These are phyloP conservation scores for Bipolaris bicolor DNA, from an alignment of 2,329 filamentous ascomycete genomes.

Conservation along the genomic window DNA sequence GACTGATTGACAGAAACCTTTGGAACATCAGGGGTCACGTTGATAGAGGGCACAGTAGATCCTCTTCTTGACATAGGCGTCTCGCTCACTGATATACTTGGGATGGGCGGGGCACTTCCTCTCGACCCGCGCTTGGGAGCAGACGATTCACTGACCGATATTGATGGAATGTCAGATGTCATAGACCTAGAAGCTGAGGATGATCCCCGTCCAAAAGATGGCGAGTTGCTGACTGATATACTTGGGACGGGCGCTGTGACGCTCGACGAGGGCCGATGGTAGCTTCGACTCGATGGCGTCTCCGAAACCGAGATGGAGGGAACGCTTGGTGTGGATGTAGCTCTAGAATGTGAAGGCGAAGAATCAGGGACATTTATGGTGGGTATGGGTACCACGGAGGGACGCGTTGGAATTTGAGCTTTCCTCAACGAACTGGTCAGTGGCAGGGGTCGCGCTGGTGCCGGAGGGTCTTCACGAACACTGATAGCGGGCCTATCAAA, in stretches of 20 bases:
- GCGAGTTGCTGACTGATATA: constrained; percentile 32
- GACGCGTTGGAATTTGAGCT: constrained; percentile 35
- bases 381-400: constrained; percentile 35
- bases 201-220: constrained; percentile 14
- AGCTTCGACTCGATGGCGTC: constrained; percentile 31
- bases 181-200: constrained; percentile 21
- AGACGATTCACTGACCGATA: constrained; percentile 28
- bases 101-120: constrained; percentile 18
- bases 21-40: constrained; percentile 34
- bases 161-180: constrained; percentile 37
- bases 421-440: constrained; percentile 33
- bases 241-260: constrained; percentile 31
- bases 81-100: constrained; percentile 35
- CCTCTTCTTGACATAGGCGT: constrained; percentile 22
- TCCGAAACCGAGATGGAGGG: constrained; percentile 30
- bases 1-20: constrained; percentile 38
- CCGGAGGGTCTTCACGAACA: constrained; percentile 38
- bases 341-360: constrained; percentile 32
- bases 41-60: constrained; percentile 19
- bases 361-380: constrained; percentile 60
- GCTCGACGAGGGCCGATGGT: constrained; percentile 25
- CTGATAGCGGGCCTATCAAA: constrained; percentile 30
- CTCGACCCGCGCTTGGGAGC: constrained; percentile 22
- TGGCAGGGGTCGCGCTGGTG: constrained; percentile 36
- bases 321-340: constrained; percentile 30